Conservation (phyloP, 2,329 filamentous ascomycete genomes). For the Sporothrix schenckii region DNA sequence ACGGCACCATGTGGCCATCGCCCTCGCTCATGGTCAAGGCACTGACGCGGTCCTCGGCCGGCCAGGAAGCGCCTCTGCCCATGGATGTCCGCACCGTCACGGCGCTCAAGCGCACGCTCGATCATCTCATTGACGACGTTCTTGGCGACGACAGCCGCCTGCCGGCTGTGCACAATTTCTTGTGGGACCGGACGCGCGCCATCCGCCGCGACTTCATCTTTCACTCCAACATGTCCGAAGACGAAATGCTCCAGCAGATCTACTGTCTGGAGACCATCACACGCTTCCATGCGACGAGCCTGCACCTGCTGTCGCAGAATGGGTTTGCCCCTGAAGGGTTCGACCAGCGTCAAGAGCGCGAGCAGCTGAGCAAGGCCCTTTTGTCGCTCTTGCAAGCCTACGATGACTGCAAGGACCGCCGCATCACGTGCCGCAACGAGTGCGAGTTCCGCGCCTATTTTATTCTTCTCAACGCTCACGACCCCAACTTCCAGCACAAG, state of each 20-base stretch:
- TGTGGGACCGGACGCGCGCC: constrained; percentile 69
- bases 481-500: constrained; percentile 60
- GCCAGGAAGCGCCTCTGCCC: constrained; percentile 67
- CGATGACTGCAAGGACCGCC: constrained; percentile 64
- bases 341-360: constrained; percentile 67
- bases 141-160: constrained; percentile 58
- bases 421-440: constrained; percentile 63
- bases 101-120: constrained; percentile 61
- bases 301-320: constrained; percentile 64
- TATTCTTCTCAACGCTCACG: constrained; percentile 62
- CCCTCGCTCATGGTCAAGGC: constrained; percentile 66
- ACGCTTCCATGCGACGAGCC: constrained; percentile 66
- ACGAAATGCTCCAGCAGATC: constrained; percentile 62
- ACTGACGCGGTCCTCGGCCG: constrained; percentile 67
- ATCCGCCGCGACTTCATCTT: constrained; percentile 71
- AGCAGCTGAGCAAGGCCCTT: constrained; percentile 67
- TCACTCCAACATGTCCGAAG: constrained; percentile 61
- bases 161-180: constrained; percentile 61
- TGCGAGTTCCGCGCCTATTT: constrained; percentile 69
- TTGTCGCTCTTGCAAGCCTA: constrained; percentile 68
- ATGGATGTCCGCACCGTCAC: constrained; percentile 67
- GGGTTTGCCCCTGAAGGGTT: constrained; percentile 63
- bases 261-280: constrained; percentile 68
- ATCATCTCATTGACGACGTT: constrained; percentile 65
- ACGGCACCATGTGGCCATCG: constrained; percentile 51